Conservation (phyloP, 1,284 basidiomycete species). For the Marasmius sp. region DNA sequence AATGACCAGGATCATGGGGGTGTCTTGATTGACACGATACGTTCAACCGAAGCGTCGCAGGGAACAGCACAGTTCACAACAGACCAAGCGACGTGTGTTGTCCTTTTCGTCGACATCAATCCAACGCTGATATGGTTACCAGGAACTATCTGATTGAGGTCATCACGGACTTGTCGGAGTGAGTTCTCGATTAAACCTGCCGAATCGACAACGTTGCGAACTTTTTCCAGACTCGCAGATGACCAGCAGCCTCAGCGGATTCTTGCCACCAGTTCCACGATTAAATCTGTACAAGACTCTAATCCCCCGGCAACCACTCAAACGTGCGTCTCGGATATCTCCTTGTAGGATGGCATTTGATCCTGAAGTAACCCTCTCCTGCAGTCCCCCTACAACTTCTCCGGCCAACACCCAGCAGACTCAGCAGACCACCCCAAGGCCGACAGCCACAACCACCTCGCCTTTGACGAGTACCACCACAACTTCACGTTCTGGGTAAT, state of each 20-base stretch:
- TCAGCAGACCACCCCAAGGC: too few species aligned
- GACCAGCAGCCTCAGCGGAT: not conserved
- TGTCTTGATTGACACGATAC: not conserved
- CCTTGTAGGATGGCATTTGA: too few species aligned
- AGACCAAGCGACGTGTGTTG: not conserved
- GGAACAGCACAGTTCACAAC: not conserved
- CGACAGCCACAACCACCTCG: too few species aligned
- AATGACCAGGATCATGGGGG: slow-evolving; percentile 1
- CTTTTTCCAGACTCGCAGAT: not conserved
- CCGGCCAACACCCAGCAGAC: not conserved
- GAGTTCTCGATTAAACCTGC: too few species aligned
- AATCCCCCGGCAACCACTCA: not conserved
- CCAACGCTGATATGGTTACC: not conserved
- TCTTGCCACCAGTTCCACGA: not conserved
- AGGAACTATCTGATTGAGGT: not conserved
- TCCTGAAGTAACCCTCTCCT: not conserved
- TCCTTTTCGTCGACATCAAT: not conserved
- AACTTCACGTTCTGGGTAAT: too few species aligned
- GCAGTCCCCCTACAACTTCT: not conserved
- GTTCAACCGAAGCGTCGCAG: not conserved
- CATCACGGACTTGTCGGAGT: not conserved
- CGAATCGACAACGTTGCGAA: not conserved
- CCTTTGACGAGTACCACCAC: too few species aligned
- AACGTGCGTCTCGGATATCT: not conserved
- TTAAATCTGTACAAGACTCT: not conserved